phyloP scores from a whole-genome alignment of 805 yeast species.

The Candida peoriensis region DNA sequence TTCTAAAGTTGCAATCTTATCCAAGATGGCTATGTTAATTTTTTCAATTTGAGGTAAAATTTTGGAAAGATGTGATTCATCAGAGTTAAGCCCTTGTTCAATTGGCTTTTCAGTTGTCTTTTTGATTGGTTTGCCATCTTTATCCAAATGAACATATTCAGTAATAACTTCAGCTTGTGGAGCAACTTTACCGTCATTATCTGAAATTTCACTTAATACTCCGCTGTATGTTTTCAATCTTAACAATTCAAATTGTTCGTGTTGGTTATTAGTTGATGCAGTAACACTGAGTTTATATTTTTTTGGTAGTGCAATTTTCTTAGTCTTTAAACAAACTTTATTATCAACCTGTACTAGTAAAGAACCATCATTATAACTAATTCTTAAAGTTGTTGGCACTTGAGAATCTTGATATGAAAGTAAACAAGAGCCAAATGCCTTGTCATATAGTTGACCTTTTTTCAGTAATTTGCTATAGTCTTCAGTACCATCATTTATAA shows the following conservation, averaged over 20 bases:
- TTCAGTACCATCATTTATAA: conserved; percentile 52
- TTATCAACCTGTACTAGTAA: conserved; percentile 71
- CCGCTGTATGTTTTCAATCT: conserved; percentile 50
- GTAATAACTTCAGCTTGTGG: conserved; percentile 41
- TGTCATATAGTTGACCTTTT: conserved; percentile 23
- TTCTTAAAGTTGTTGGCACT: conserved; percentile 65
- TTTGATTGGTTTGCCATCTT: conserved; percentile 25
- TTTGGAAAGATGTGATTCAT: conserved; percentile 4
- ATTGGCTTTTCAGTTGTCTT: conserved; percentile 14
- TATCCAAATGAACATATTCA: conserved; percentile 32
- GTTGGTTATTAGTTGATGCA: conserved; percentile 38
- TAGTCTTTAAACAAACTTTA: conserved; percentile 63
- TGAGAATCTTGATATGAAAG: conserved; percentile 59
- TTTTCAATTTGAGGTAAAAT: conserved; percentile 13
- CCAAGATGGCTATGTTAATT: conserved; percentile 15
- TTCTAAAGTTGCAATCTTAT: conserved; percentile 12
- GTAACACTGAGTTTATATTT: conserved; percentile 48
- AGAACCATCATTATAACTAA: conserved; percentile 48
- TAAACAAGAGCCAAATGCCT: conserved; percentile 51
- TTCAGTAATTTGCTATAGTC: conserved; percentile 24
- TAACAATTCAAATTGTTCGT: conserved; percentile 63
- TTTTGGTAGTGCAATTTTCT: conserved; percentile 42
- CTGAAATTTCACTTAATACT: conserved; percentile 49
- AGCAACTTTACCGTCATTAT: conserved; percentile 48
- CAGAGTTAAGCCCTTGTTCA: background rate